Percentiles rank a stretch among this genome's conserved stretches.
phyloP scores from a whole-genome alignment of 2,329 filamentous ascomycete species.

The Talaromyces rugulosus region DNA sequence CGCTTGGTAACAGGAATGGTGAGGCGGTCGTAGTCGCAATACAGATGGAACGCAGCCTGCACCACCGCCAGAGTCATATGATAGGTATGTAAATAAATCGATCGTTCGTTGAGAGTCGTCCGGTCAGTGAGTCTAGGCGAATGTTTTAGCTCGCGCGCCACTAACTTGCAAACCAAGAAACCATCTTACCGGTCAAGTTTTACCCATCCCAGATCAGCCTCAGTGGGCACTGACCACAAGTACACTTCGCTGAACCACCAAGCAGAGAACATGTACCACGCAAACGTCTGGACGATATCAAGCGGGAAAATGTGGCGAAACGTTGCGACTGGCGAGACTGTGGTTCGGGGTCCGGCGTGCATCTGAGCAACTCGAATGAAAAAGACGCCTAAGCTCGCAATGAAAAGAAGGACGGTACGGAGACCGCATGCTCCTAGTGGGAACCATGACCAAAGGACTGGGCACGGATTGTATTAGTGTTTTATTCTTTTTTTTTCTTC shows the following conservation, averaged over 20 bases:
- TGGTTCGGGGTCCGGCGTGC: constrained; percentile 69
- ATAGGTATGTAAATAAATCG: constrained; percentile 72
- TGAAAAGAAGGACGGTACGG: constrained; percentile 70
- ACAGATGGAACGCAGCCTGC: constrained; percentile 69
- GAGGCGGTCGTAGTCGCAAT: constrained; percentile 68
- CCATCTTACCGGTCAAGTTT: constrained; percentile 58
- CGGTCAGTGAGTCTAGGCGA: constrained; percentile 55
- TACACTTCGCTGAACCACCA: constrained; percentile 78
- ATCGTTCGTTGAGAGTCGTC: constrained; percentile 76
- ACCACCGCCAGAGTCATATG: constrained; percentile 63
- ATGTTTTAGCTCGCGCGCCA: constrained; percentile 9
- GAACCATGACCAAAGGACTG: constrained; percentile 83
- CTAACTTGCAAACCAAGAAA: constrained; percentile 1
- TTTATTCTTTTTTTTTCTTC: neutral
- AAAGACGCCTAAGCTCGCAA: constrained; percentile 71
- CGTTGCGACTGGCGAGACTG: constrained; percentile 62
- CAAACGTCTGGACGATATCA: constrained; percentile 63
- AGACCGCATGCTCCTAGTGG: constrained; percentile 72
- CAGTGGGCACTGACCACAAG: constrained; percentile 62
- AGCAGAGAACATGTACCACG: constrained; percentile 74
- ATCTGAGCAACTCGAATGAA: constrained; percentile 81
- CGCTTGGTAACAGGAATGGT: constrained; percentile 44
- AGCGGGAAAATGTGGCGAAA: constrained; percentile 56
- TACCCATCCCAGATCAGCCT: constrained; percentile 66
- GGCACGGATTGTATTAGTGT: neutral